A percentile compares a stretch with the other conserved stretches of the same genome.
Conservation (phyloP, 768 basidiomycete genomes). For the Rhodotorula kratochvilovae region DNA sequence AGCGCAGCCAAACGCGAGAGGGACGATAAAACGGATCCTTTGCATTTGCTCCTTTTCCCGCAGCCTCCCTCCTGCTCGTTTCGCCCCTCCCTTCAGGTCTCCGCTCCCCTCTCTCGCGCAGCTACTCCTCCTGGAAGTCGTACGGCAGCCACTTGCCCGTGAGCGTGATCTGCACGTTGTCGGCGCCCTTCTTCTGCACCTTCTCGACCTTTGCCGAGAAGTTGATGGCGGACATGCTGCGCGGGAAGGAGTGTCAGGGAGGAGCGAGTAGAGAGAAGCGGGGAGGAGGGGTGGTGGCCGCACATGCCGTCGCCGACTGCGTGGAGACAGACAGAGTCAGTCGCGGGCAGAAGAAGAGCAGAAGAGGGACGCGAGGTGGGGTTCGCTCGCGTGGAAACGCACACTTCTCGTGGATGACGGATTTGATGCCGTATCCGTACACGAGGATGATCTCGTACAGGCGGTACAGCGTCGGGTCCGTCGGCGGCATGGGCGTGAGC, state of each 20-base stretch:
- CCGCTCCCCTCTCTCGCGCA: not conserved
- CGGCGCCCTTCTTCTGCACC: slow-evolving; percentile 12
- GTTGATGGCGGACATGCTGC: slow-evolving; percentile 19
- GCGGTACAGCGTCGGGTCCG: slow-evolving; percentile 74
- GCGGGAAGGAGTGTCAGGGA: not conserved
- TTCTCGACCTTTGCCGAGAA: slow-evolving; percentile 2
- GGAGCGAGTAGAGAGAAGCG: not conserved
- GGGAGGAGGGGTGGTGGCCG: slow-evolving; percentile 17
- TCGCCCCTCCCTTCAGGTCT: no score
- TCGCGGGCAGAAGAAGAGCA: no score
- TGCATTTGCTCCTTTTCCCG: no score
- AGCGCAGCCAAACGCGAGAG: no score
- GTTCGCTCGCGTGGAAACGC: no score
- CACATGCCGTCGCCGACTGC: not conserved
- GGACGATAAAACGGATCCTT: no score
- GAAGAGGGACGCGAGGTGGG: no score
- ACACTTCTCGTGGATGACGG: not conserved
- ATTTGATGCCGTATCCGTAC: slow-evolving; percentile 5
- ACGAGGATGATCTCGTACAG: slow-evolving; percentile 58
- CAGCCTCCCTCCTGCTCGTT: no score
- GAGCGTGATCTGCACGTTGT: slow-evolving; percentile 7
- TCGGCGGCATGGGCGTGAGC: slow-evolving; percentile 65
- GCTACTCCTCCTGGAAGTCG: not conserved
- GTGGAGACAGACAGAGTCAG: no score
- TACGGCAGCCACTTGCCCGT: slow-evolving; percentile 17